Evolutionary conservation across 176 grass and related monocot genomes (phyloP), one percentile per base, ranked within the genome.

Genomic region (Eremochloa ophiuroides): DNA sequence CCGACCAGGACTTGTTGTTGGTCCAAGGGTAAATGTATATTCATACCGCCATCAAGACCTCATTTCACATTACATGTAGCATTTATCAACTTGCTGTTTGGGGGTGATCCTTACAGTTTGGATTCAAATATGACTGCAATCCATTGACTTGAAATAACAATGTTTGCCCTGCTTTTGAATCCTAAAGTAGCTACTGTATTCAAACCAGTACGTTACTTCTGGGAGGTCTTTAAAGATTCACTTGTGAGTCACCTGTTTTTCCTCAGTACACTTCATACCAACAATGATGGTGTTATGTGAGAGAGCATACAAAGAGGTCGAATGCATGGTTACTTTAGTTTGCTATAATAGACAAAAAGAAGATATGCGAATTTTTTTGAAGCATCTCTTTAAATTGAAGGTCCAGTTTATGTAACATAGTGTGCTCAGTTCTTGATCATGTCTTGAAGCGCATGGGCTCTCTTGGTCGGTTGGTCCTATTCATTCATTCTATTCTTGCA

Each of bases 1-100:
- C 62, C 86, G 83, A 59, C 87, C 87, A 68, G 88, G 93, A 61
- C 89, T 95, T 26, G 62, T 95, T 55, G 77, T 93, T 69, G 97
- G 97, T 73, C 93, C 37, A 92, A 66, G 0, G 91, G 89, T 10
- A 62, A 62, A 71, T 48, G 5, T 31, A 8, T 83, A 33, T 6
- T 80, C 22, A 56, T 73, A 55, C 5, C 3, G 7, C 51, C 26
- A 65, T n/a, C 27, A 12, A 56, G 65, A 65, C n/a, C 7, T 46
- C 7, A 6, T 13, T 31, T 77, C 53, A 43, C 14, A 40, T 20
- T 68, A 42, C 35, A 2, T 29, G 17, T 48, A 28, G 0, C 5
- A 16, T 28, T 8, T 81, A 11, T 34, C 20, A n/a, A 10, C 10
- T 78, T 60, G 61, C 10, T 7, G 2, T 74, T 67, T 76, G 27